Conservation (phyloP, 345 rosid genomes). For the Durio zibethinus region DNA sequence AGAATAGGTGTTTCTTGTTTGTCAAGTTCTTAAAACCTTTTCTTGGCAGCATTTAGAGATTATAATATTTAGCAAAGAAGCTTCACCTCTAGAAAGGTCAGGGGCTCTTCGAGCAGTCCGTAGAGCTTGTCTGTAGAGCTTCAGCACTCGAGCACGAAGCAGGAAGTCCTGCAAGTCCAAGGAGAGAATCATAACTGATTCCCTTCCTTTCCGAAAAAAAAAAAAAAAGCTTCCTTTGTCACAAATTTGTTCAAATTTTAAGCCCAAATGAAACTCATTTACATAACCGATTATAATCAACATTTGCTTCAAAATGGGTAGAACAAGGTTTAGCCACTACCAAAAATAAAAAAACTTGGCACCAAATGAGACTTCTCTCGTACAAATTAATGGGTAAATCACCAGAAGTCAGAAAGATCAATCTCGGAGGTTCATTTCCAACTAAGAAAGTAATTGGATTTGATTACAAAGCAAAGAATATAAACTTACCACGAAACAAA, state of each 20-base stretch:
- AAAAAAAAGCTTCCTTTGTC: neutral
- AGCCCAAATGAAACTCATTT: neutral
- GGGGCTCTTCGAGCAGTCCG: slow-evolving; percentile 75
- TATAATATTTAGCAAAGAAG: neutral
- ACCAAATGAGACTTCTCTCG: neutral
- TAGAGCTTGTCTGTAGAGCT: slow-evolving; percentile 80
- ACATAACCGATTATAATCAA: neutral
- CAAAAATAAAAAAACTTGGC: neutral
- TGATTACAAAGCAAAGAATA: neutral
- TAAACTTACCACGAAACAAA: neutral
- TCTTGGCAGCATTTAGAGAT: neutral
- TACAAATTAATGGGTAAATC: neutral
- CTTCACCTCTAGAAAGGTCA: slow-evolving; percentile 50
- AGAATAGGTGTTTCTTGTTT: neutral
- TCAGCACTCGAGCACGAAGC: slow-evolving; percentile 77
- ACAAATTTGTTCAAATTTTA: neutral
- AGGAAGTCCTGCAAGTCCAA: slow-evolving; percentile 73
- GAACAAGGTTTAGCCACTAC: too few relatives aligned
- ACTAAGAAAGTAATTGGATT: neutral
- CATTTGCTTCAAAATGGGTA: neutral
- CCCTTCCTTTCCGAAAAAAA: neutral
- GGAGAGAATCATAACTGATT: slow-evolving; percentile 40
- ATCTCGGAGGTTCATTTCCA: neutral
- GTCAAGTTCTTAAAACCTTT: neutral
- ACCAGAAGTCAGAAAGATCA: neutral